Evolutionary conservation across 2,329 filamentous ascomycete genomes (phyloP), one percentile per base, ranked within the genome.

Genomic region (Coniochaeta sp.): DNA sequence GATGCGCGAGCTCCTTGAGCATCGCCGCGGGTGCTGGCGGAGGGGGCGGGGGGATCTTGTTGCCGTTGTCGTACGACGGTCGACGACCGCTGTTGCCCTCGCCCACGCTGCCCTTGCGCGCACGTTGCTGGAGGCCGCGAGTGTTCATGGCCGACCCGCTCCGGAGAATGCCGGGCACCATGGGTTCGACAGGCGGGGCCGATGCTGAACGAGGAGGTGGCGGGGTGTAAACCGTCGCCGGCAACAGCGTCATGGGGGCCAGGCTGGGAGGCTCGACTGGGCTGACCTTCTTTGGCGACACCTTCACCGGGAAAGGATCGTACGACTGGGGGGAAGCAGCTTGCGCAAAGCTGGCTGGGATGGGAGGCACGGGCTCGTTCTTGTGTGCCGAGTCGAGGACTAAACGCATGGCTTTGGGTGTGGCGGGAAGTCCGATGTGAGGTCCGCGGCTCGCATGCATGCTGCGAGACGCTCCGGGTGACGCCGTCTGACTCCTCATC

Each of bases 341-440:
- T 65, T 77, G 78, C 10, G 71, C 67, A 62, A 81, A 83, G 12
- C 71, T 75, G 1, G 75, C 65, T 1, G 84, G 82, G 34, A 87
- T 79, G 0, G 75, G 72, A 19, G 83, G 82, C 4, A 85, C 75
- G n/a, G 87, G 85, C 32, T 85, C 54, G 61, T 70, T 60, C 32
- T 75, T 76, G 47, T 80, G 76, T 61, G 87, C 82, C 2, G 79
- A 74, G 65, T 85, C 83, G 65, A 93, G 86, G 50, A 90, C 86
- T 1, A 96, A 86, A 22, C 89, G 85, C 92, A 97, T 96, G 1
- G 92, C 92, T 75, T 91, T 88, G 32, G 93, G 93, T 0, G 93
- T 97, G 2, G 92, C 91, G 16, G 93, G 92, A n/a, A 96, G 81
- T 0, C 92, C 93, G 58, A 93, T 82, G 6, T 83, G 81, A 1